Evolutionary conservation across 306 rosid genomes (phyloP).

Genomic region (Castanea mollissima): DNA sequence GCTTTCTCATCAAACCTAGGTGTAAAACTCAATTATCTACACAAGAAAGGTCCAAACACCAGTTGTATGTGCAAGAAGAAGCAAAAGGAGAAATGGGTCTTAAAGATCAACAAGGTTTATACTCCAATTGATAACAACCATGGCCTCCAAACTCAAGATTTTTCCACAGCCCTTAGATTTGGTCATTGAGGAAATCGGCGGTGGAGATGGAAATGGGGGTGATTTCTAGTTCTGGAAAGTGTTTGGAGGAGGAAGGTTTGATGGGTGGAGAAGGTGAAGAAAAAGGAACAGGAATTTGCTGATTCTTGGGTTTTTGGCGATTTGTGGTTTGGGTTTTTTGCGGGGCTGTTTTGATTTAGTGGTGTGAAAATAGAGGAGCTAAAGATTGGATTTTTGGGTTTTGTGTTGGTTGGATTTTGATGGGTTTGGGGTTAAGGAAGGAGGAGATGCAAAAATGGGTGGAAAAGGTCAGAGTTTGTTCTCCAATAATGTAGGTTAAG

Average conservation of each 20-base stretch:
- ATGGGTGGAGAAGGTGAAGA: constrained; percentile 19
- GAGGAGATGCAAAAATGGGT: constrained; percentile 33
- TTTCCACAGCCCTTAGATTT: constrained; percentile 31
- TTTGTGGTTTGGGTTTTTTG: constrained; percentile 29
- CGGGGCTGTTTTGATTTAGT: constrained; percentile 27
- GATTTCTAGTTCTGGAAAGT: constrained; percentile 25
- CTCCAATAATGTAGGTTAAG: constrained; percentile 17
- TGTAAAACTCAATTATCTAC: not conserved
- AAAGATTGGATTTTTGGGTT: constrained; percentile 27
- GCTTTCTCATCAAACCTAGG: not conserved
- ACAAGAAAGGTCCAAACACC: not conserved
- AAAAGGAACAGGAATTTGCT: constrained; percentile 14
- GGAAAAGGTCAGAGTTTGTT: constrained; percentile 15
- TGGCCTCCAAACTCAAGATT: constrained; percentile 26
- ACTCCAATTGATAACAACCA: constrained; percentile 14
- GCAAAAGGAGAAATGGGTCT: constrained; percentile 12
- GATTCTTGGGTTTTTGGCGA: constrained; percentile 19
- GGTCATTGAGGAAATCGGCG: constrained; percentile 26
- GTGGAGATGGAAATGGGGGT: constrained; percentile 23
- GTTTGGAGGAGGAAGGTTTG: constrained; percentile 31
- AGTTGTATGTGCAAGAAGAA: constrained; percentile 4
- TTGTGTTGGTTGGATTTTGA: constrained; percentile 27
- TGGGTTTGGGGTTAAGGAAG: constrained; percentile 37
- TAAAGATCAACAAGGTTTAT: not conserved
- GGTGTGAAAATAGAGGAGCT: constrained; percentile 28